Percentiles rank a stretch among this genome's conserved stretches.
Evolutionary conservation across 1,284 basidiomycete genomes (phyloP).

Genomic region (Pseudozyma tsukubaensis): DNA sequence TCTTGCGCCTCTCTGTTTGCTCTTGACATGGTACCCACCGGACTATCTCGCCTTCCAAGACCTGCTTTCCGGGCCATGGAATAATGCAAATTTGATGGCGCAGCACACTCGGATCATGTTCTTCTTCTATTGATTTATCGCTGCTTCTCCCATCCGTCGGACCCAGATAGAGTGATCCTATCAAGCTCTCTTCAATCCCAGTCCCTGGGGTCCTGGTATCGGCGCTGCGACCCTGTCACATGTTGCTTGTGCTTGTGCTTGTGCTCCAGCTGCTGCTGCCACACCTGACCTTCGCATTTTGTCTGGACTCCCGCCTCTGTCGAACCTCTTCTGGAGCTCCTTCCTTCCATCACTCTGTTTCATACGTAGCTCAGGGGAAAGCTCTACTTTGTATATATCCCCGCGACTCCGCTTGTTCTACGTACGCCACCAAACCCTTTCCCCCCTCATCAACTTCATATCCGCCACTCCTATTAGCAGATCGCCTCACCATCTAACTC

Average conservation of each 20-base stretch:
- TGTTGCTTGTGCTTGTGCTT: no score
- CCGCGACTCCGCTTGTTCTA: conserved; percentile 8
- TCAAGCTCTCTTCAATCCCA: background rate
- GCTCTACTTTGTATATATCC: conserved; percentile 30
- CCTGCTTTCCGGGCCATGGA: background rate
- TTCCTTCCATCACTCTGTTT: conserved; percentile 2
- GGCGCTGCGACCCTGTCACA: no score
- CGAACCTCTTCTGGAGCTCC: background rate
- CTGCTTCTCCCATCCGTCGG: conserved; percentile 1
- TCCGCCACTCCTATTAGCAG: background rate
- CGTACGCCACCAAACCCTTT: conserved; percentile 3
- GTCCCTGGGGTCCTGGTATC: conserved; percentile 6
- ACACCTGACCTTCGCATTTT: conserved; percentile 1
- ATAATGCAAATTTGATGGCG: background rate
- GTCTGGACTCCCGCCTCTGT: background rate
- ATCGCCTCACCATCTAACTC: no score
- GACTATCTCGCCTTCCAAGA: background rate
- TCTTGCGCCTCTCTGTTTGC: no score
- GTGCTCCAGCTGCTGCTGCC: no score
- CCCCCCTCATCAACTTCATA: conserved; percentile 2
- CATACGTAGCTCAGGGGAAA: conserved; percentile 3
- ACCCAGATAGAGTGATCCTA: conserved; percentile 13
- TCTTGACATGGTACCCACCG: background rate
- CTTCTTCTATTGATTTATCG: conserved; percentile 16
- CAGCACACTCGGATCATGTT: background rate